Evolutionary conservation across 257 asterid genomes (phyloP), one percentile per base, ranked within the genome.

Genomic region (Catharanthus roseus): DNA sequence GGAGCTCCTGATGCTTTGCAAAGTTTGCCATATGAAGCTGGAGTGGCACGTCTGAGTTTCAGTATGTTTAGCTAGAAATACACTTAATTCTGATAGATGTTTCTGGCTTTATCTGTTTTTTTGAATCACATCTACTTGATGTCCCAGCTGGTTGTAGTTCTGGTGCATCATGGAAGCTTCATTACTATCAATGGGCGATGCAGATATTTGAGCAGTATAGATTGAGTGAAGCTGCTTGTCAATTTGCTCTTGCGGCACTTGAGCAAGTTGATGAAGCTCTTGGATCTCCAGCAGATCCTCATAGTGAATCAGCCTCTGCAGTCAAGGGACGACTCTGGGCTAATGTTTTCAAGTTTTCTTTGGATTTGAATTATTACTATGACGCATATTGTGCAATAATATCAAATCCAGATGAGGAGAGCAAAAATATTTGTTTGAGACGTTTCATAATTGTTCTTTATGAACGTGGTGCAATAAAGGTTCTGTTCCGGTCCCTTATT

Each of bases 251-350:
- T 76, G 89, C 96, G 78, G 96, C 97, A 55, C 95, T 93, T 81
- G 99, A 93, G 86, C 99, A 88, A 82, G 96, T 91, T 80, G 99
- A 93, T 77, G 96, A 86, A 85, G 92, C 96, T 82, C 84, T 88
- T 77, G 82, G 72, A 63, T 78, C 76, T 75, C 44, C 58, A 47
- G 86, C 83, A 67, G 84, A 75, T 78, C 51, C 65, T 51, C 71
- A 74, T 70, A 83, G 81, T 82, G 97, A 87, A 80, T 89, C 97
- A 72, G 87, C 77, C 75, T 78, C 85, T 79, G 82, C 85, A 68
- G 83, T 86, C 44, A 89, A 82, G 74, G 97, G 99, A 78, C 86
- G 89, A 79, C 90, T 93, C 70, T 93, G 99, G 97, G 95, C 93
- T 15, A 91, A 93, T 73, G 90, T 91, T 68, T 93, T 93, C 80